Evolutionary conservation across 2,329 filamentous ascomycete genomes (phyloP).

Genomic region (Colletotrichum brevisporum): DNA sequence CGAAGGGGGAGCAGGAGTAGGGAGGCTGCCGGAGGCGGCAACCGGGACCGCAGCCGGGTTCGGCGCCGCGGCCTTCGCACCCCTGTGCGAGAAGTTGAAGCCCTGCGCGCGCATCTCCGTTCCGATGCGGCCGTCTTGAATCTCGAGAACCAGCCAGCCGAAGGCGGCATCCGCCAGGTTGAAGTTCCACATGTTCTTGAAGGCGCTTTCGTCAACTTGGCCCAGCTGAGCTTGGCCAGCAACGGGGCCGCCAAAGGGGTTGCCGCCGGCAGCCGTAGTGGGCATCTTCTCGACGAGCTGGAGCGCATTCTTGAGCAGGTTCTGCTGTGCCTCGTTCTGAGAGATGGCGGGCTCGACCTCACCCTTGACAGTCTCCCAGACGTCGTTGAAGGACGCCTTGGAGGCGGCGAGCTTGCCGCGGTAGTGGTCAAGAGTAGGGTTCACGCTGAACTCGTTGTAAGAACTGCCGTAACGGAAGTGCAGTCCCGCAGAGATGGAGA

Average conservation of each 20-base stretch:
- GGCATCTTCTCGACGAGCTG: constrained; percentile 99
- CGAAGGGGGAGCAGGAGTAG: constrained; percentile 54
- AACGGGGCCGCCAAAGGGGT: constrained; percentile 92
- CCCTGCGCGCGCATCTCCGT: constrained; percentile 99
- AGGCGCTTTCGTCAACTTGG: constrained; percentile 97
- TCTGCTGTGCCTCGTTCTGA: constrained; percentile 94
- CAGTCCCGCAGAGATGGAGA: constrained; percentile 96
- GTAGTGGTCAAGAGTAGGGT: constrained; percentile 97
- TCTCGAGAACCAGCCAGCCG: constrained; percentile 93
- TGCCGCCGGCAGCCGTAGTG: constrained; percentile 91
- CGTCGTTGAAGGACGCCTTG: constrained; percentile 98
- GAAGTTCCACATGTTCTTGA: constrained; percentile 99
- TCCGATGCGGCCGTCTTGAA: constrained; percentile 95
- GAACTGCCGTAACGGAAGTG: constrained; percentile 99
- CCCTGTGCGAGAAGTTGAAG: constrained; percentile 98
- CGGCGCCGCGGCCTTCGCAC: constrained; percentile 75
- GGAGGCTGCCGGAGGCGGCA: constrained; percentile 50
- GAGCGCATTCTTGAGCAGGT: constrained; percentile 89
- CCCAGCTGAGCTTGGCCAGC: constrained; percentile 81
- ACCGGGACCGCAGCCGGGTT: constrained; percentile 52
- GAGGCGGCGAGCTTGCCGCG: constrained; percentile 97
- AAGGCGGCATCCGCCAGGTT: constrained; percentile 98
- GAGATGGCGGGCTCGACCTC: constrained; percentile 96
- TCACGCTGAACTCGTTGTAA: constrained; percentile 99
- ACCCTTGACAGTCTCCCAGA: constrained; percentile 98